A percentile compares a stretch with the other conserved stretches of the same genome.
These are phyloP conservation scores for Cladosporium sp. DNA, from an alignment of 2,329 filamentous ascomycete genomes.

Conservation along the genomic window DNA sequence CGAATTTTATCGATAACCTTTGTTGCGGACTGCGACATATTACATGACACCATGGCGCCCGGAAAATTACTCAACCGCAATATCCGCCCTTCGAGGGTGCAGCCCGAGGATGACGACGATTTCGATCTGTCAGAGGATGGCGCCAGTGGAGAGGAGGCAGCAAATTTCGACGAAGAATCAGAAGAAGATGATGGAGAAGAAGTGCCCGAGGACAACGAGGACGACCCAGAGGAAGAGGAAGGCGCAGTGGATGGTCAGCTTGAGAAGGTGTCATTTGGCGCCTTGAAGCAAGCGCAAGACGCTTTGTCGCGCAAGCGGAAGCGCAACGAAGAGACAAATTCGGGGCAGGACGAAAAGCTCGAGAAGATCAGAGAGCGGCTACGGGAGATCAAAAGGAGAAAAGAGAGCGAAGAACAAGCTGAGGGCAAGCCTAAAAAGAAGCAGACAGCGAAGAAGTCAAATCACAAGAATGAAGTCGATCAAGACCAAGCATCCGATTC, in stretches of 20 bases:
- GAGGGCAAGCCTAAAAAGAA: conserved; percentile 13
- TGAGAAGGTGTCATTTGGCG: conserved; percentile 75
- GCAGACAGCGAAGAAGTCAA: conserved; percentile 17
- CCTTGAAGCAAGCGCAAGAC: conserved; percentile 81
- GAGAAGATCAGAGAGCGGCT: conserved; percentile 42
- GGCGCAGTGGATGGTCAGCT: conserved; percentile 42
- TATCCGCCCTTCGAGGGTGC: conserved; percentile 7
- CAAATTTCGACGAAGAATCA: conserved; percentile 14
- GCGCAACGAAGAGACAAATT: conserved; percentile 34
- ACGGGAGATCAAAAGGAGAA: conserved; percentile 40
- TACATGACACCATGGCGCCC: conserved; percentile 15
- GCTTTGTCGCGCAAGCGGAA: conserved; percentile 51
- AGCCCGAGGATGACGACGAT: conserved; percentile 14
- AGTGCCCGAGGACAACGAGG: conserved; percentile 30
- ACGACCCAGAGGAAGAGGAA: conserved; percentile 36
- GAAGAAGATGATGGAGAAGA: conserved; percentile 29
- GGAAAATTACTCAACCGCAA: conserved; percentile 15
- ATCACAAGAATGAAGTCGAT: conserved; percentile 17
- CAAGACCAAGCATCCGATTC: conserved; percentile 19
- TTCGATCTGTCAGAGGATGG: neutral
- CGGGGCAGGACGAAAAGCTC: conserved; percentile 44
- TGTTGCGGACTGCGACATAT: neutral
- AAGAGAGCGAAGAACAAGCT: conserved; percentile 22
- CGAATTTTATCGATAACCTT: neutral
- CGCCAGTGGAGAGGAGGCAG: conserved; percentile 18